These are phyloP conservation scores for Candida endomychidarum DNA, from an alignment of 805 yeast genomes.

Conservation along the genomic window DNA sequence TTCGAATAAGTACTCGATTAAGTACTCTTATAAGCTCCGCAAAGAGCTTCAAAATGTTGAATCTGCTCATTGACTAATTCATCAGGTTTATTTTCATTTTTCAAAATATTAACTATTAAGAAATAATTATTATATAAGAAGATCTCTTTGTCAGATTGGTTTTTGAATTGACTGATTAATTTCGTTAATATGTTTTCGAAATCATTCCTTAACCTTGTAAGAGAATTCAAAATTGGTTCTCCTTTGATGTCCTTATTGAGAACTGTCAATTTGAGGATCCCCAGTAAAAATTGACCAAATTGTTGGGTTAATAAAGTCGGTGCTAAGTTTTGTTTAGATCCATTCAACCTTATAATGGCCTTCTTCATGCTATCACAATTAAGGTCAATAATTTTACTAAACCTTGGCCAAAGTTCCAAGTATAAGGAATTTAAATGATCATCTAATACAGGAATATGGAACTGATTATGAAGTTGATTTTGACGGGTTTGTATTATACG, in stretches of 20 bases:
- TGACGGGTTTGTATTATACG: slow-evolving; percentile 66
- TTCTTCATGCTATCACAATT: slow-evolving; percentile 73
- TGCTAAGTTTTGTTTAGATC: slow-evolving; percentile 31
- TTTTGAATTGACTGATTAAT: slow-evolving; percentile 48
- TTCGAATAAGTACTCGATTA: too few species aligned
- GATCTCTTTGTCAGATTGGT: slow-evolving; percentile 54
- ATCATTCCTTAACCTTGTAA: slow-evolving; percentile 70
- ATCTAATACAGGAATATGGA: slow-evolving; percentile 65
- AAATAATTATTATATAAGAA: slow-evolving; percentile 75
- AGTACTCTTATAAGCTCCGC: slow-evolving; percentile 35
- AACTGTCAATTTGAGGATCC: slow-evolving; percentile 57
- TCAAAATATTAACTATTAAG: slow-evolving; percentile 57
- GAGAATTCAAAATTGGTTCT: slow-evolving; percentile 74
- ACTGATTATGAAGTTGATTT: slow-evolving; percentile 62
- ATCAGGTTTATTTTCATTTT: slow-evolving; percentile 30
- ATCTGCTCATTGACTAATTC: slow-evolving; percentile 36
- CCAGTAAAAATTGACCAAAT: slow-evolving; percentile 70
- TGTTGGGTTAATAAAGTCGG: slow-evolving; percentile 70
- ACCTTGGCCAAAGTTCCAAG: slow-evolving; percentile 81
- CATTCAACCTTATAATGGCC: slow-evolving; percentile 13
- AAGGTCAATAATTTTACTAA: slow-evolving; percentile 71
- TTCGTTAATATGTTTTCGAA: slow-evolving; percentile 79
- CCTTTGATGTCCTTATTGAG: slow-evolving; percentile 26
- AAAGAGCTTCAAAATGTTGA: slow-evolving; percentile 38
- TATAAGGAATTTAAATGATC: slow-evolving; percentile 66